Percentiles rank a stretch among this genome's conserved stretches.
These are phyloP conservation scores for Zygosaccharomyces bailii DNA, from an alignment of 805 yeast species.

Conservation along the genomic window DNA sequence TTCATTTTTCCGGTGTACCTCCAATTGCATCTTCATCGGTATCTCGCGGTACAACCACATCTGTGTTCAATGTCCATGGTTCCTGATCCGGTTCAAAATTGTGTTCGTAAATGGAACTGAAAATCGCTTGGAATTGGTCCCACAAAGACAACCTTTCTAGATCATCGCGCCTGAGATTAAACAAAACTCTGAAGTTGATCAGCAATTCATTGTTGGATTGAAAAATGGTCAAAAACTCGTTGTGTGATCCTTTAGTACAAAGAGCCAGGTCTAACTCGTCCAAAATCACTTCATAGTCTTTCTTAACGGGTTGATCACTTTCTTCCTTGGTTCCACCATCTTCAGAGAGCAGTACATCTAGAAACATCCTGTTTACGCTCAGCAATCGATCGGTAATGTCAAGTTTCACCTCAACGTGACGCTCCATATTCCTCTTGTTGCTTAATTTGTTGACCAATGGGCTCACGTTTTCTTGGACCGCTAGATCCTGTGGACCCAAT, in stretches of 20 bases:
- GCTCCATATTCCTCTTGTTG: slow-evolving; percentile 29
- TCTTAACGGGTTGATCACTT: slow-evolving; percentile 11
- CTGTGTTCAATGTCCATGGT: slow-evolving; percentile 1
- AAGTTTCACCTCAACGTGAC: slow-evolving; percentile 28
- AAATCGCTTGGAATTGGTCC: slow-evolving; percentile 26
- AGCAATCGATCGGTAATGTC: slow-evolving; percentile 28
- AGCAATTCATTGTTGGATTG: slow-evolving; percentile 29
- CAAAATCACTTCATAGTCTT: slow-evolving; percentile 25
- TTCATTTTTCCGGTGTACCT: background rate
- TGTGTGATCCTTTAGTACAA: slow-evolving; percentile 23
- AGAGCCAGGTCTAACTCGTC: slow-evolving; percentile 32
- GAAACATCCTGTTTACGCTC: slow-evolving; percentile 25
- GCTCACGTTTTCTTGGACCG: slow-evolving; percentile 18
- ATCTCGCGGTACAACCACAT: slow-evolving; percentile 3
- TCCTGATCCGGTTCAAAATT: slow-evolving; percentile 21
- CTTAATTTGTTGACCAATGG: slow-evolving; percentile 29
- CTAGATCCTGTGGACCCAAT: slow-evolving; percentile 34
- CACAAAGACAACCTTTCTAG: slow-evolving; percentile 24
- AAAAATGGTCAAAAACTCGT: slow-evolving; percentile 30
- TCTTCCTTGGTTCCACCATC: too few relatives aligned
- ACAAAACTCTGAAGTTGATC: slow-evolving; percentile 25
- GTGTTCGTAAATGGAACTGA: slow-evolving; percentile 21
- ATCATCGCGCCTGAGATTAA: slow-evolving; percentile 25
- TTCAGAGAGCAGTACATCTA: slow-evolving; percentile 14
- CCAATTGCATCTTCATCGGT: background rate